These are phyloP conservation scores for Coniochaeta prunicola DNA, from an alignment of 2,329 filamentous ascomycete genomes.

Conservation along the genomic window DNA sequence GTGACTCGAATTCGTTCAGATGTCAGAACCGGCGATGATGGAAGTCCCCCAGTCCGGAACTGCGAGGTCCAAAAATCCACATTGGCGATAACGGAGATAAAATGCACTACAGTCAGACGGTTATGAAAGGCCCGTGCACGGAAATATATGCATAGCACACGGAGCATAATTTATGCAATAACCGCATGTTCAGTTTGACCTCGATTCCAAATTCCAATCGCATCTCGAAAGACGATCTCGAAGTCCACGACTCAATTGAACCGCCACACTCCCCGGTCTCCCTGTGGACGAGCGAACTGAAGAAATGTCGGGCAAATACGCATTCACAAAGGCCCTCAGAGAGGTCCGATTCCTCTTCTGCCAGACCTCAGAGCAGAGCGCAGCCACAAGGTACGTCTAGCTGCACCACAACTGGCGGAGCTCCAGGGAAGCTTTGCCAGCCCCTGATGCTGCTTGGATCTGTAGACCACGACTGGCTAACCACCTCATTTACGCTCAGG, in stretches of 20 bases:
- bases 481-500: constrained; percentile 37
- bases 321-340: constrained; percentile 80
- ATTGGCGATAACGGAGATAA: constrained; percentile 1
- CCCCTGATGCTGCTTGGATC: neutral
- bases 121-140: neutral
- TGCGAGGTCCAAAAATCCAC: neutral
- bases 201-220: neutral
- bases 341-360: constrained; percentile 97
- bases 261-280: neutral
- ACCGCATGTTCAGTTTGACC: neutral
- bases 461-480: neutral
- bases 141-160: neutral
- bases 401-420: neutral
- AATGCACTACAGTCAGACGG: neutral
- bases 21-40: neutral
- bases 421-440: neutral
- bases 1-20: neutral
- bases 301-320: constrained; percentile 84
- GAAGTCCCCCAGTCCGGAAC: neutral
- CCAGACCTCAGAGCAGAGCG: constrained; percentile 87
- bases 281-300: constrained; percentile 17
- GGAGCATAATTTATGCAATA: neutral
- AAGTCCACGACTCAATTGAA: neutral
- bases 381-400: constrained; percentile 66
- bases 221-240: neutral